Evolutionary conservation across 2,329 filamentous ascomycete species (phyloP).

Genomic region (Exutisphaerella laricina): DNA sequence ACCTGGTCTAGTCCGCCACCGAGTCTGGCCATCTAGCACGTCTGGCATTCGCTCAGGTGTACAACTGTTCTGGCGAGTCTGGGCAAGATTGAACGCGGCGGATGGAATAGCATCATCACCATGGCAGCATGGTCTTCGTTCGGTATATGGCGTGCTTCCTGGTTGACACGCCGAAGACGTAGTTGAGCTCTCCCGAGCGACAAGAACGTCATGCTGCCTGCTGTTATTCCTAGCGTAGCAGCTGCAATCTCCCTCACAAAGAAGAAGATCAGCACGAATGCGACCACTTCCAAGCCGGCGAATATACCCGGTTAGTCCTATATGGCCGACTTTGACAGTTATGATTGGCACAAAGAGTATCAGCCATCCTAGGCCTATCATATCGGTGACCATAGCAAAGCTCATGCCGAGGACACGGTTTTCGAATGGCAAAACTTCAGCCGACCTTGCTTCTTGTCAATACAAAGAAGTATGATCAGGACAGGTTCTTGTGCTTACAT

Average conservation of each 20-base stretch:
- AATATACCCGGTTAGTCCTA: constrained; percentile 28
- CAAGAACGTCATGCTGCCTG: constrained; percentile 20
- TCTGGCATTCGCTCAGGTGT: constrained; percentile 4
- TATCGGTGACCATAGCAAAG: constrained; percentile 51
- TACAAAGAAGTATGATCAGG: too few relatives aligned
- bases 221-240: constrained; percentile 17
- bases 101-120: constrained; percentile 11
- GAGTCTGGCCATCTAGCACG: too few relatives aligned
- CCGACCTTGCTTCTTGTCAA: too few relatives aligned
- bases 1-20: too few relatives aligned
- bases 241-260: constrained; percentile 31
- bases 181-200: constrained; percentile 32
- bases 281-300: constrained; percentile 28
- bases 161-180: constrained; percentile 26
- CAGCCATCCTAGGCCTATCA: constrained; percentile 29
- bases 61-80: constrained; percentile 6
- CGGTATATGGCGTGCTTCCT: constrained; percentile 12
- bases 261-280: constrained; percentile 31
- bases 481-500: too few relatives aligned
- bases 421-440: constrained; percentile 65
- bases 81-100: not conserved
- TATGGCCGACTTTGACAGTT: constrained; percentile 16
- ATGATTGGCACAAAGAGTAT: constrained; percentile 27
- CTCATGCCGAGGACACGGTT: constrained; percentile 63
- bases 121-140: constrained; percentile 10